phyloP scores from a whole-genome alignment of 1,139 yeast species.

The Yamadazyma buinensis region DNA sequence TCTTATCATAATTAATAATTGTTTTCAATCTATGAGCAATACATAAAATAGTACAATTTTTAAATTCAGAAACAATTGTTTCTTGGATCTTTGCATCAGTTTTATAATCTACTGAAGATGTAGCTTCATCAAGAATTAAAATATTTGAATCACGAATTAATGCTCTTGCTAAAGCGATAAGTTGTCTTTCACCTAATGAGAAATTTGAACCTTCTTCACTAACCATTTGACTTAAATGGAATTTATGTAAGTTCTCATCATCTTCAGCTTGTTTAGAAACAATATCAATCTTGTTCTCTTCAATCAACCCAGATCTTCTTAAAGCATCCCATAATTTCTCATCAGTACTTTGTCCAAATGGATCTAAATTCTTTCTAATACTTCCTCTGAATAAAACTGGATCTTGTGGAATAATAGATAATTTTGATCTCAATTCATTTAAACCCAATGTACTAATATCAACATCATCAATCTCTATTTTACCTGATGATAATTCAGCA shows the following conservation, averaged over 20 bases:
- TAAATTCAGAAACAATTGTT: slow-evolving; percentile 44
- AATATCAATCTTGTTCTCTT: slow-evolving; percentile 17
- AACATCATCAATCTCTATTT: slow-evolving; percentile 54
- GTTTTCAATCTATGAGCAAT: slow-evolving; percentile 57
- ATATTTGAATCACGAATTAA: slow-evolving; percentile 48
- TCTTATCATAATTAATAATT: slow-evolving; percentile 47
- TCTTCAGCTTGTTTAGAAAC: slow-evolving; percentile 7
- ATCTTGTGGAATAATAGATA: slow-evolving; percentile 88
- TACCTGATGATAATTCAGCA: slow-evolving; percentile 50
- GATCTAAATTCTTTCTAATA: slow-evolving; percentile 75
- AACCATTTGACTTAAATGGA: slow-evolving; percentile 46
- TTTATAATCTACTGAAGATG: slow-evolving; percentile 54
- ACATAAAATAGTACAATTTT: slow-evolving; percentile 47
- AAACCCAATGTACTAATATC: slow-evolving; percentile 67
- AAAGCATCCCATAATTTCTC: slow-evolving; percentile 30
- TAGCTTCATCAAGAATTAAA: slow-evolving; percentile 53
- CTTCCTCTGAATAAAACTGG: slow-evolving; percentile 87
- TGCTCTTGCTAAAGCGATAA: slow-evolving; percentile 52
- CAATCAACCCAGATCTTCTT: slow-evolving; percentile 27
- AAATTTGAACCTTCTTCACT: slow-evolving; percentile 52
- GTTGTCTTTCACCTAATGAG: slow-evolving; percentile 53
- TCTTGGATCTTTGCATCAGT: slow-evolving; percentile 50
- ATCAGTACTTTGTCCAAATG: slow-evolving; percentile 37
- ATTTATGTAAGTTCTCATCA: slow-evolving; percentile 35
- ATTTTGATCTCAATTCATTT: slow-evolving; percentile 68